phyloP scores from a whole-genome alignment of 1,139 yeast species.

The Pneumocystis wakefieldiae region DNA sequence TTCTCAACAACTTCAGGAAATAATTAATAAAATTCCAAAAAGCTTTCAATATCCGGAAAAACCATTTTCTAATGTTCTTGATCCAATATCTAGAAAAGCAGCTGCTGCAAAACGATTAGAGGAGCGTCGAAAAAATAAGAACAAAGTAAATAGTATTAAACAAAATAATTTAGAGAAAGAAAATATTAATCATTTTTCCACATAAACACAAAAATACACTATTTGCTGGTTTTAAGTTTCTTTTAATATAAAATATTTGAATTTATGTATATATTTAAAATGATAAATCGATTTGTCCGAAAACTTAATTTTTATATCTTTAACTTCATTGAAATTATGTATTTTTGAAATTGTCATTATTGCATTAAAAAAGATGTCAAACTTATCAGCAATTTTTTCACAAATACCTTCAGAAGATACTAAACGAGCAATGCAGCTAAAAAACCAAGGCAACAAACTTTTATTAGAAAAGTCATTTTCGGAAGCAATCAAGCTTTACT shows the following conservation, averaged over 20 bases:
- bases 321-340: neutral
- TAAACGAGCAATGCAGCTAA: slow-evolving; percentile 35
- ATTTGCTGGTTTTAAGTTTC: neutral
- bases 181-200: neutral
- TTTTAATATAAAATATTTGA: slow-evolving; percentile 3
- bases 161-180: neutral
- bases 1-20: neutral
- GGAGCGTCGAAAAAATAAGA: neutral
- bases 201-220: neutral
- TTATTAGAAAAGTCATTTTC: slow-evolving; percentile 48
- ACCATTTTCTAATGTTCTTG: neutral
- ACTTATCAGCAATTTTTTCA: slow-evolving; percentile 11
- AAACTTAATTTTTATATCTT: neutral
- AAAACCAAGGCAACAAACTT: slow-evolving; percentile 60
- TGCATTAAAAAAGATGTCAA: slow-evolving; percentile 3
- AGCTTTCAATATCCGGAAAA: neutral
- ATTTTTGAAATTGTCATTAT: neutral
- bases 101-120: neutral
- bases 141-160: neutral
- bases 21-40: neutral
- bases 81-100: neutral
- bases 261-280: slow-evolving; percentile 5
- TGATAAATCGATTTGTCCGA: slow-evolving; percentile 1
- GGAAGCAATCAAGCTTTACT: slow-evolving; percentile 55
- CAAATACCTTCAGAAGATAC: slow-evolving; percentile 15